Base-by-base conservation (phyloP, 1,284 basidiomycete genomes). In the Coniferiporia sulphurascens region DNA sequence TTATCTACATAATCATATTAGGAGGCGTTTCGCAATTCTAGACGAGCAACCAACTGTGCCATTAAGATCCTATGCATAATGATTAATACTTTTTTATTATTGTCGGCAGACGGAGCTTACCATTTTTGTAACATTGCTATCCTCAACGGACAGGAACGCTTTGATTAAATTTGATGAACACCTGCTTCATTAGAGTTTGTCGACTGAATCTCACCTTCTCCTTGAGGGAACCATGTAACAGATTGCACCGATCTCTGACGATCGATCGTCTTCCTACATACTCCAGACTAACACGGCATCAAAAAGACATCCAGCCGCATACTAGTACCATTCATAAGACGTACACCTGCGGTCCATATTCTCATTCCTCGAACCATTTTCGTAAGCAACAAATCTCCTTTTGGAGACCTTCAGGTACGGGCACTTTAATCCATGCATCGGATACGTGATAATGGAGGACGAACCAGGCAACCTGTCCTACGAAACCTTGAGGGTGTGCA, bases 391-490 rank as follows among this genome's bases (percentile, higher is more conserved):
- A 78, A 69, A 58, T 75, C 77, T 7, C 89, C 85, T 32, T 76
- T 80, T 1, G 87, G 86, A 34, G 87, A 88, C 86, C 86, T 87
- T 41, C 38, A 8, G 64, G 12, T 56, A 62, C 27, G 12, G 50
- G 32, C 17, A 35, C 15, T 27, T 60, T 48, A 59, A 43, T 44
- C 3, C 22, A 13, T 3, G 6, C 36, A 22, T 17, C 35, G 52
- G 62, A 52, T 10, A 21, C 52, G 1, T 21, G 10, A 32, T 17
- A 48, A n/a, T 48, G 3, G 58, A 54, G 43, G 27, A 52, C 56
- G 58, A 65, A 86, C 89, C 89, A 91, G 34, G 87, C 88, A 17
- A 91, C 88, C 71, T 91, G 89, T 52, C 84, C 82, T 48, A 90
- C 85, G 66, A 91, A 90, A 22, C 88, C 87, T 67, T 83, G 80